Evolutionary conservation across 257 asterid species (phyloP).

Genomic region (Salvia hispanica): DNA sequence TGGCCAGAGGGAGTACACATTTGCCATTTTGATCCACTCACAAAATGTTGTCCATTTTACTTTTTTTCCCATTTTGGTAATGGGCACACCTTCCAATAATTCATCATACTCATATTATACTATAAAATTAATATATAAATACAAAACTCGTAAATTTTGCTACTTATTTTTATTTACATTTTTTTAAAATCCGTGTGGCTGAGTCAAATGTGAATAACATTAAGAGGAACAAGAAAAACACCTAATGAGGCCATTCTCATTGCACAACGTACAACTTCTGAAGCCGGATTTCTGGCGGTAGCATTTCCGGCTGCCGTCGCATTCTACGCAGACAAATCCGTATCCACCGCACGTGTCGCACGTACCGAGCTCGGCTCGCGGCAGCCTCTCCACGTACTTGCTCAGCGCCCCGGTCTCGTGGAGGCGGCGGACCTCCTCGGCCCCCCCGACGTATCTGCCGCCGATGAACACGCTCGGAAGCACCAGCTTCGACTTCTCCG

Average conservation of each 20-base stretch:
- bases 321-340: constrained; percentile 71
- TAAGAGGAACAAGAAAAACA: constrained; percentile 73
- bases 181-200: no score
- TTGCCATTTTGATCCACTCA: no score
- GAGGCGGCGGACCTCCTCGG: constrained; percentile 72
- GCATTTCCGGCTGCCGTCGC: constrained; percentile 80
- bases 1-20: no score
- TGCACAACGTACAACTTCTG: constrained; percentile 74
- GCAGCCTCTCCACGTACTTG: constrained; percentile 55
- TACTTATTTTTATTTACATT: no score
- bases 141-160: no score
- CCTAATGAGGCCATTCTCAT: constrained; percentile 89
- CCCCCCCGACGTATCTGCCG: constrained; percentile 88
- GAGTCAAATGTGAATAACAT: no score
- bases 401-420: constrained; percentile 89
- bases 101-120: no score
- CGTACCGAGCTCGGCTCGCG: constrained; percentile 51
- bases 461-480: constrained; percentile 82
- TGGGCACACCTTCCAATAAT: no score
- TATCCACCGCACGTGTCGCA: constrained; percentile 81
- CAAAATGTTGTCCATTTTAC: no score
- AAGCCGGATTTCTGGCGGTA: constrained; percentile 76
- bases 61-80: no score
- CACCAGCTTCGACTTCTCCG: constrained; percentile 50
- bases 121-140: no score